phyloP scores from a whole-genome alignment of 768 basidiomycete species.

The Nidula microcarpa region DNA sequence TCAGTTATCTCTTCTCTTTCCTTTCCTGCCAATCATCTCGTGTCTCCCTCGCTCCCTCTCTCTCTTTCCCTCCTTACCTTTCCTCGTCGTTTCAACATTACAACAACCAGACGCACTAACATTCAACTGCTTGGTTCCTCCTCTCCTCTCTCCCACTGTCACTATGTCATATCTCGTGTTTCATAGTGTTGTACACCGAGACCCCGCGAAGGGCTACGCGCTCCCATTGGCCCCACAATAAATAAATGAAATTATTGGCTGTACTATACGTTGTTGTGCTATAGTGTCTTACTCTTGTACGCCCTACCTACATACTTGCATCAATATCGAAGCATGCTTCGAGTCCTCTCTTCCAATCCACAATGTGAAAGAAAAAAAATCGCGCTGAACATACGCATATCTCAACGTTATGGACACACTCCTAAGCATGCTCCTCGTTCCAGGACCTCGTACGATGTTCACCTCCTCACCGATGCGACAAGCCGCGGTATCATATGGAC shows the following conservation, averaged over 20 bases:
- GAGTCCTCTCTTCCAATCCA: neutral
- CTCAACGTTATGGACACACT: too few species aligned
- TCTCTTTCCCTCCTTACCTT: neutral
- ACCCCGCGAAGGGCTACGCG: neutral
- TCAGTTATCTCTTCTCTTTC: neutral
- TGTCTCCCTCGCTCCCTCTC: neutral
- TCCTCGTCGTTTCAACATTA: slow-evolving; percentile 6
- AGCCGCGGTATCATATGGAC: too few species aligned
- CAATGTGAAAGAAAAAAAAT: neutral
- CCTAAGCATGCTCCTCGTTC: too few species aligned
- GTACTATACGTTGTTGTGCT: neutral
- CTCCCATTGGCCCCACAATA: neutral
- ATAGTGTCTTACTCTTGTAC: neutral
- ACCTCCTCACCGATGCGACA: too few species aligned
- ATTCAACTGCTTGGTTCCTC: neutral
- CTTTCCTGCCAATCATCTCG: neutral
- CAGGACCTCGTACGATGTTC: too few species aligned
- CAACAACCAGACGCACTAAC: slow-evolving; percentile 6
- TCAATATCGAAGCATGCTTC: neutral
- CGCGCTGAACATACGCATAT: neutral
- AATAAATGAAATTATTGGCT: neutral
- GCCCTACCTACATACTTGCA: neutral
- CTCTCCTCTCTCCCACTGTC: slow-evolving; percentile 3
- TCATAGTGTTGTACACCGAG: slow-evolving; percentile 1
- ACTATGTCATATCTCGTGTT: neutral